Conservation (phyloP, 2,329 filamentous ascomycete species). For the Pseudocercospora cruenta region DNA sequence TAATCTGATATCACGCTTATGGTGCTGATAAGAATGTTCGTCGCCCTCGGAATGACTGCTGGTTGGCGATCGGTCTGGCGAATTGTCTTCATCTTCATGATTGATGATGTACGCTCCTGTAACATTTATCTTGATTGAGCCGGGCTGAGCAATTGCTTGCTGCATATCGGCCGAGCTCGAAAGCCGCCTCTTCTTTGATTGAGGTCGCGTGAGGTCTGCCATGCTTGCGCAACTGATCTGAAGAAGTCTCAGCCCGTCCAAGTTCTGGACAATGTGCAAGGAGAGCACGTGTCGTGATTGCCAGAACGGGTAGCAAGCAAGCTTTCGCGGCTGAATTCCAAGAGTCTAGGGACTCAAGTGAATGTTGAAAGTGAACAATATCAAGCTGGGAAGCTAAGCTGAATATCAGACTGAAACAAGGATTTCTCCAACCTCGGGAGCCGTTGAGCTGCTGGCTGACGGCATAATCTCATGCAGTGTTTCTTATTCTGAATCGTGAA, state of each 20-base stretch:
- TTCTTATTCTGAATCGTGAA: neutral
- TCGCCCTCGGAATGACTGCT: constrained; percentile 45
- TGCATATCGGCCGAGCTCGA: constrained; percentile 50
- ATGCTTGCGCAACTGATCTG: constrained; percentile 6
- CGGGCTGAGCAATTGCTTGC: constrained; percentile 61
- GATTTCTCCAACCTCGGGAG: neutral
- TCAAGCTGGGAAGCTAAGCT: neutral
- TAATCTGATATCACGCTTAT: constrained; percentile 91
- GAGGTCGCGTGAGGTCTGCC: constrained; percentile 19
- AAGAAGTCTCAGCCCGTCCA: neutral
- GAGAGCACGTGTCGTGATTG: constrained; percentile 1
- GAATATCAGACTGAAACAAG: constrained; percentile 3
- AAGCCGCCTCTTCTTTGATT: constrained; percentile 26
- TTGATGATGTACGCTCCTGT: constrained; percentile 96
- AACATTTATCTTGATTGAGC: constrained; percentile 89
- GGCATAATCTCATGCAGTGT: constrained; percentile 4
- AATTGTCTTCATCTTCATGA: constrained; percentile 58
- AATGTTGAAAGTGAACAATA: neutral
- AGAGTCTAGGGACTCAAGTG: neutral
- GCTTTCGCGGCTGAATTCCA: neutral
- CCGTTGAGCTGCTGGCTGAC: constrained; percentile 4
- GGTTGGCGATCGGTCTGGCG: constrained; percentile 45
- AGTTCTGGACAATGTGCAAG: neutral
- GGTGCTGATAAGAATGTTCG: constrained; percentile 64
- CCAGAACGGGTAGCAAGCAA: constrained; percentile 3